Conservation (phyloP, 2,329 filamentous ascomycete genomes). For the Diaporthe helianthi region DNA sequence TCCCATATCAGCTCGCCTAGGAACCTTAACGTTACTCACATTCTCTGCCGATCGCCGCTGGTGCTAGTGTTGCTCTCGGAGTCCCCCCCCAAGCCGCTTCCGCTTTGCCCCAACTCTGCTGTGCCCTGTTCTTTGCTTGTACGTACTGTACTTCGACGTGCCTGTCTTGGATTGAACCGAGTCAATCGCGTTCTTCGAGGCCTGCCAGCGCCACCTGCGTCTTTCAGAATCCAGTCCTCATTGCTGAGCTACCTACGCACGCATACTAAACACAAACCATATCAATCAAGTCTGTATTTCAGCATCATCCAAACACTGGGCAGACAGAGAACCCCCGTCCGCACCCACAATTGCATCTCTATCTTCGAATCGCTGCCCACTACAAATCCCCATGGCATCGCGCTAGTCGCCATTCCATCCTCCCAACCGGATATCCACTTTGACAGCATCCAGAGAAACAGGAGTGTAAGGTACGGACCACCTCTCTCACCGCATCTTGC, state of each 20-base stretch:
- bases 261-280: conserved; percentile 19
- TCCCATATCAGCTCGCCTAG: not conserved
- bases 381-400: conserved; percentile 27
- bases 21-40: conserved; percentile 1
- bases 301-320: conserved; percentile 10
- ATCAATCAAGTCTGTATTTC: not conserved
- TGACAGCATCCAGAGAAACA: conserved; percentile 29
- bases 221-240: conserved; percentile 19
- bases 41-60: too few relatives aligned
- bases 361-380: conserved; percentile 14
- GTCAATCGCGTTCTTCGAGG: conserved; percentile 25
- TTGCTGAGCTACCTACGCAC: not conserved
- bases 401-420: conserved; percentile 31
- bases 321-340: not conserved
- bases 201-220: conserved; percentile 19
- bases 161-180: conserved; percentile 17
- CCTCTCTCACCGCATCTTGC: conserved; percentile 36
- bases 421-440: conserved; percentile 32
- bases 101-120: conserved; percentile 12
- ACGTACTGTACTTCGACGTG: too few relatives aligned
- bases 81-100: conserved; percentile 10
- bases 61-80: conserved; percentile 5
- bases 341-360: conserved; percentile 22
- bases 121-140: not conserved
- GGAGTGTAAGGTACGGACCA: conserved; percentile 33